Conservation (phyloP, 495 filamentous ascomycete genomes). For the Aspergillus bridgeri region DNA sequence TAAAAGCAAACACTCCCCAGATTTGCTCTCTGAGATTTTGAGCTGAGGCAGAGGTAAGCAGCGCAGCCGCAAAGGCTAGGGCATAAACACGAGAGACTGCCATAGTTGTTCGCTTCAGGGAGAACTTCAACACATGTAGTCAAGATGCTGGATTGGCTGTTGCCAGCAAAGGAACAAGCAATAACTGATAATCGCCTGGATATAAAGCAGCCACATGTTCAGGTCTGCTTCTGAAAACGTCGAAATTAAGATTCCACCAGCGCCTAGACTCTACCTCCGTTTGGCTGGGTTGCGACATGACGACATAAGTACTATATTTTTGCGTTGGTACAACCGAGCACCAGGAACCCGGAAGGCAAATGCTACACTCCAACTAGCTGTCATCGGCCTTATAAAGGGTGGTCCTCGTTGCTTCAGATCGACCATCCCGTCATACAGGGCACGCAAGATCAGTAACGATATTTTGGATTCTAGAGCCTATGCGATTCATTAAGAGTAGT, state of each 20-base stretch:
- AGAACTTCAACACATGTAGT: neutral
- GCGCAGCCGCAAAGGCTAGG: conserved; percentile 10
- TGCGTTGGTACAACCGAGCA: neutral
- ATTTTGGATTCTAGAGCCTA: neutral
- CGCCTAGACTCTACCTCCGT: conserved; percentile 7
- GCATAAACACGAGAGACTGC: conserved; percentile 8
- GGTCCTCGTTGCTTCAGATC: too few relatives aligned
- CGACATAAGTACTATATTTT: conserved; percentile 9
- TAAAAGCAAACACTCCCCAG: conserved; percentile 68
- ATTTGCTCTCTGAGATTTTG: conserved; percentile 49
- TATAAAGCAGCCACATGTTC: neutral
- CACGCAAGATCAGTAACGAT: neutral
- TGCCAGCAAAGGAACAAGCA: neutral
- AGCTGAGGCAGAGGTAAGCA: conserved; percentile 21
- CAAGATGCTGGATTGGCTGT: neutral
- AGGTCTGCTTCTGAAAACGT: neutral
- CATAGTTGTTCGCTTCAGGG: conserved; percentile 11
- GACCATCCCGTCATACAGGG: too few relatives aligned
- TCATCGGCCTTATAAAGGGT: neutral
- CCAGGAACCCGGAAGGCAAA: neutral
- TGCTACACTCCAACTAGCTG: neutral
- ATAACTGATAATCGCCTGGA: neutral
- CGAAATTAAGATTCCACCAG: neutral
- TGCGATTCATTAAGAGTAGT: neutral
- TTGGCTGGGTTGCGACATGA: conserved; percentile 6